Base-by-base conservation (phyloP, 2,329 filamentous ascomycete genomes). In the Berkeleyomyces basicola region DNA sequence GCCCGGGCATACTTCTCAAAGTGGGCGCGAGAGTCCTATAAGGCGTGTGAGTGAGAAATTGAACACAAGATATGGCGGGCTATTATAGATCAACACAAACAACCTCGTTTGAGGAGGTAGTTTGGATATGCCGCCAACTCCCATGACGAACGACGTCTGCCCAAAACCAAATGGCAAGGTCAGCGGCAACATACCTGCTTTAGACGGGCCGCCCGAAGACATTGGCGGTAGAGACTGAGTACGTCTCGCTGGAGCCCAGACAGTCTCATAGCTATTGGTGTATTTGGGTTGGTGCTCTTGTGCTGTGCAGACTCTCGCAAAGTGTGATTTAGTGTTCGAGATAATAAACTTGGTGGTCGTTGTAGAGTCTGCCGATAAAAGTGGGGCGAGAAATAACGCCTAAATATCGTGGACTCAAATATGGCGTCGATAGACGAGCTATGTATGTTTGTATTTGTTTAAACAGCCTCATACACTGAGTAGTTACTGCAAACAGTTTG, bases 171-270 rank as follows among this genome's bases (percentile, higher is more conserved):
- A 23, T 23, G 23, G 23, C 23, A 23, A 23, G 23, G 23, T 23
- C 33, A 4, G 7, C 5, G 11, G 11, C 23, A 31, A 65, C 69
- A 66, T 72, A 92, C 89, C 59, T 91, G 90, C 73, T 99, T 97
- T 70, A 84, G 85, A 65, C 86, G 82, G 64, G 86, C 84, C 70
- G 88, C 88, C 65, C 91, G 83, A 36, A 99, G 77, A 69, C 92
- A 97, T 70, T 84, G 82, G 64, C 92, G 84, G 72, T 97, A 99
- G 11, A 99, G 81, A 42, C 84, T 79, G 60, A 97, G 74, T 3
- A 96, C 92, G 70, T 96, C 90, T 69, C 82, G 86, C 72, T 97
- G 92, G n/a, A 97, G 78, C 43, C 93, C 93, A 6, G 91, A 95
- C 36, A 91, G 77, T 68, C 83, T 68, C 68, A 70, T 71, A 14